Evolutionary conservation across 805 yeast species (phyloP), one percentile per base, ranked within the genome.

Genomic region (Saccharomyces cerevisiae): DNA sequence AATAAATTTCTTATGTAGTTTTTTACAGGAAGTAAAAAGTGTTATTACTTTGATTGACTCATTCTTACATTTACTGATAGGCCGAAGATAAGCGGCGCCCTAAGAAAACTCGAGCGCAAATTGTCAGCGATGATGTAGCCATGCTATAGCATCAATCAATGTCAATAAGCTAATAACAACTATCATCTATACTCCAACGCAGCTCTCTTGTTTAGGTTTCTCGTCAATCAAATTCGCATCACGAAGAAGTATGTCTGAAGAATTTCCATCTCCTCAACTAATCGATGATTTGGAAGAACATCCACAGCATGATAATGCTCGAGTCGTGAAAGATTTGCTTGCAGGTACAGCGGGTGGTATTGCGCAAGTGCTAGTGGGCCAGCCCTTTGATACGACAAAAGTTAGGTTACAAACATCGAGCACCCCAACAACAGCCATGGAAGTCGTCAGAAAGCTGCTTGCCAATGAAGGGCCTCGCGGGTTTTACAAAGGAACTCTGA

Each of bases 281-380:
- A 67, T 69, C 41, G 73, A 70, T 58, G 68, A 63, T 30, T 51
- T 61, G 32, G 68, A 66, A 11, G 27, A 49, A 6, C 55, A 54
- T 46, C 55, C 61, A 6, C 36, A 49, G 11, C 59, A 58, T 30
- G 66, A 63, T 43, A 60, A 58, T 11, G 48, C 60, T 6, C 57
- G 72, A 53, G 89, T 89, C 10, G 62, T 77, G 46, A 89, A 89
- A 63, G 97, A 90, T 69, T 79, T 90, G 52, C 72, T 86, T 53
- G 96, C 96, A 2, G 99, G 99, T 17, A 92, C 97, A 26, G 78
- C 86, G 62, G 97, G 98, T 55, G 99, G 99, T 53, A 82, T 94
- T 46, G 94, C 97, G 6, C 99, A 94, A 73, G 98, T 94, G 9
- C 75, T 94, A 43, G 87, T 86, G 6, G 99, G 98, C 27, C 98